A percentile compares a stretch with the other conserved stretches of the same genome.
These are phyloP conservation scores for Leptoxyphium fumago DNA, from an alignment of 2,329 filamentous ascomycete genomes.

Conservation along the genomic window DNA sequence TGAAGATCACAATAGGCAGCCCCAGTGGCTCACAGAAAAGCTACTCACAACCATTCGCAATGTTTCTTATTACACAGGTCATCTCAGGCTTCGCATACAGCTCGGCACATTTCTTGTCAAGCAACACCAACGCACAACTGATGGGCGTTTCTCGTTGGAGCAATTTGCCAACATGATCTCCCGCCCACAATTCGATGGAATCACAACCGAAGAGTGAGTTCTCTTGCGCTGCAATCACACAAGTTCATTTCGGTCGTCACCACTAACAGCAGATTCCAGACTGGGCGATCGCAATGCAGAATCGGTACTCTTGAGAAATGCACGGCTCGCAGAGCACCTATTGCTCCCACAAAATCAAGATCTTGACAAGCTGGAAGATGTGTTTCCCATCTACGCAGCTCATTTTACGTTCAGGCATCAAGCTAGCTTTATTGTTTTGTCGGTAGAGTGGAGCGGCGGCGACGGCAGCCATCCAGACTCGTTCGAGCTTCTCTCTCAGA, in stretches of 20 bases:
- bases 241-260: neutral
- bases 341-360: slow-evolving; percentile 12
- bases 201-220: slow-evolving; percentile 20
- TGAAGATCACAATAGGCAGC: no score
- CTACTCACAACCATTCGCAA: slow-evolving; percentile 12
- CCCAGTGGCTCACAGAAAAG: no score
- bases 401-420: slow-evolving; percentile 14
- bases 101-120: slow-evolving; percentile 21
- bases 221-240: neutral
- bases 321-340: slow-evolving; percentile 9
- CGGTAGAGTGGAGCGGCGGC: slow-evolving; percentile 13
- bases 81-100: slow-evolving; percentile 19
- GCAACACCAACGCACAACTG: slow-evolving; percentile 9
- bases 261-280: slow-evolving; percentile 9
- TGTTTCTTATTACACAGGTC: slow-evolving; percentile 21
- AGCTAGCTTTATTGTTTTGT: slow-evolving; percentile 12
- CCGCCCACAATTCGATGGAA: slow-evolving; percentile 15
- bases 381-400: slow-evolving; percentile 16
- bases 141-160: slow-evolving; percentile 12
- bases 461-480: slow-evolving; percentile 1
- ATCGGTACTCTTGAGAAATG: slow-evolving; percentile 5
- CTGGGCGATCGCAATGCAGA: slow-evolving; percentile 14
- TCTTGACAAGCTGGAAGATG: slow-evolving; percentile 9
- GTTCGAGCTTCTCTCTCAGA: slow-evolving; percentile 6
- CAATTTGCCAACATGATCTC: slow-evolving; percentile 19